Evolutionary conservation across 1,284 basidiomycete genomes (phyloP), one percentile per base, ranked within the genome.

Genomic region (Naganishia liquefaciens): DNA sequence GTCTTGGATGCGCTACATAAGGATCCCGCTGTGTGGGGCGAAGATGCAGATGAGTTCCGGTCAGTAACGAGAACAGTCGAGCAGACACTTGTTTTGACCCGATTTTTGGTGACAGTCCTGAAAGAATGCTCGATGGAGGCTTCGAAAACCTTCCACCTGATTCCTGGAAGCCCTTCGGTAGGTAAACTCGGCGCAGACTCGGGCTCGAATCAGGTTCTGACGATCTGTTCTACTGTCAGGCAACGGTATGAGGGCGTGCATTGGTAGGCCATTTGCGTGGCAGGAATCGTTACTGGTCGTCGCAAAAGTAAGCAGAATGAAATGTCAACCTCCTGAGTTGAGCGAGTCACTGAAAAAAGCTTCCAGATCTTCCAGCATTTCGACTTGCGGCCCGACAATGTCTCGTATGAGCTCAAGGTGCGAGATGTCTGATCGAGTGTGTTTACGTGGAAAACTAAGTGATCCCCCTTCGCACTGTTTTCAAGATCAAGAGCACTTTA

Each of bases 21-120:
- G 11, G 83, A 85, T 71, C 80, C 80, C 1, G 71, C 69, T 6
- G 80, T 82, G 1, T 85, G 82, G 81, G 83, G 83, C 4, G 79
- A 81, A 27, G 82, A 84, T 72, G 82, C 82, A 43, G 68, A 72
- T 9, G 70, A 65, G 5, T 73, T 73, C 65, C 40, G 62, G 50
- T 81, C 76, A 10, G 43, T 37, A 37, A 27, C 66, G 15, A 2
- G 4, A 25, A 19, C 25, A 28, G 2, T 44, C 25, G 9, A 25
- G 19, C 64, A 9, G 46, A 51, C 42, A 11, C 39, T 75, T 76
- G 21, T 10, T 7, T 33, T 15, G 13, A 44, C 42, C 9, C 81
- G 82, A 64, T 33, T 40, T 17, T 19, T 42, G 5, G 40, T 5
- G 46, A 47, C 13, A 51, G 50, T 30, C 27, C 27, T 1, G 83